Conservation (phyloP, 352 stramenopile genomes). For the Phytophthora vignae region DNA sequence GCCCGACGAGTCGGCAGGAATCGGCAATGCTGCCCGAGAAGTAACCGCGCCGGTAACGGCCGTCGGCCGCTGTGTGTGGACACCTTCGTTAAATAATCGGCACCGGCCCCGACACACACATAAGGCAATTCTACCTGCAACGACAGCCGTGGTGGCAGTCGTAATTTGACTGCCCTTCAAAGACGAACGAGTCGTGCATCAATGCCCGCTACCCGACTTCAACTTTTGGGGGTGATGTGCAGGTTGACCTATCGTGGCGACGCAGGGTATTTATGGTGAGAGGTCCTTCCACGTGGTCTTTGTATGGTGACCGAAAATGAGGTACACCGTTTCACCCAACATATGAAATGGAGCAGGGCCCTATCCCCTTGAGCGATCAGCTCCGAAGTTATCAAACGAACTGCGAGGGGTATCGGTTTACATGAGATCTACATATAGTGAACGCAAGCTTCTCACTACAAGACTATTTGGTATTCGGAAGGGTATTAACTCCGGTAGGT, state of each 20-base stretch:
- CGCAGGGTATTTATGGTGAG: background rate
- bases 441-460: no score
- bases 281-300: background rate
- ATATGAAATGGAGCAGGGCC: background rate
- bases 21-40: no score
- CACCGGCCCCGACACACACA: no score
- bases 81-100: no score
- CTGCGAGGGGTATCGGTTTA: background rate
- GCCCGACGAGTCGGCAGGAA: no score
- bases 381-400: background rate
- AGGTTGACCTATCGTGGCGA: background rate
- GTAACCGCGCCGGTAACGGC: no score
- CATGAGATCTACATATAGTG: background rate
- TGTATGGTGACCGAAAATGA: background rate
- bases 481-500: background rate
- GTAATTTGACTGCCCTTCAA: no score
- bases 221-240: background rate
- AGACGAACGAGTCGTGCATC: no score
- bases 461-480: background rate
- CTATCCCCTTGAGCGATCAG: background rate
- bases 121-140: no score
- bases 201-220: background rate
- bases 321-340: background rate
- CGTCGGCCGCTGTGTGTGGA: no score
- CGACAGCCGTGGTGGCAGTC: no score